Base-by-base conservation (phyloP, 139 green algal genomes). In the Tetradesmus obliquus region DNA sequence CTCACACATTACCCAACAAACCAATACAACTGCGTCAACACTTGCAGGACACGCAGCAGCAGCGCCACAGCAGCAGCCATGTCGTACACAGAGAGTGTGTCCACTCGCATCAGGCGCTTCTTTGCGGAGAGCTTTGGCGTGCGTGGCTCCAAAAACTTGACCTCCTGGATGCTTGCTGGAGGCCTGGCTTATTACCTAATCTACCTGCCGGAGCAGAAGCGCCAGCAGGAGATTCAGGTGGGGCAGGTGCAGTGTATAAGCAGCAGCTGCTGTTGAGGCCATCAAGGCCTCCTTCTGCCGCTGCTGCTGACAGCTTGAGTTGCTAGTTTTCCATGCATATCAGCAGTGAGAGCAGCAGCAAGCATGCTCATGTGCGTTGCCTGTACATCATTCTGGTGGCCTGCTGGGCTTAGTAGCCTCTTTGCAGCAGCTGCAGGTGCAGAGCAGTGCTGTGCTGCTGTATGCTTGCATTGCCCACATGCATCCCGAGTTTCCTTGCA, bases 121-220 rank as follows among this genome's bases (percentile, higher is more conserved):
- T 5, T 91, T 12, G 13, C 12, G 24, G 55, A 83, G 53, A 89
- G 79, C 15, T 88, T 94, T 32, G 92, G 92, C 8, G 32, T 94
- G 3, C 81, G 92, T 1, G 92, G 92, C 3, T 17, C 55, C 22
- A 74, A 88, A 1, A 94, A 94, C 82, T 24, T 91, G 9, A 51
- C 86, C 0, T 92, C 92, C 13, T 94, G 92, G 92, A 79, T 86
- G 4, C 45, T 91, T 1, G 90, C 92, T 15, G 92, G 90, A 51
- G 90, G 87, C 1, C 4, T 89, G 2, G 92, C 92, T 0, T 94
- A 94, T 58, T 94, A 92, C 82, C 79, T 91, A 10, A 83, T 91
- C 3, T 92, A 92, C 8, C 51, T 93, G 2, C 92, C 92, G 1
- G 86, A 94, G 53, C 72, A 92, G 53, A 19, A 45, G 51, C 60